phyloP scores from a whole-genome alignment of 2,329 filamentous ascomycete genomes.

The Graphilbum sp. region DNA sequence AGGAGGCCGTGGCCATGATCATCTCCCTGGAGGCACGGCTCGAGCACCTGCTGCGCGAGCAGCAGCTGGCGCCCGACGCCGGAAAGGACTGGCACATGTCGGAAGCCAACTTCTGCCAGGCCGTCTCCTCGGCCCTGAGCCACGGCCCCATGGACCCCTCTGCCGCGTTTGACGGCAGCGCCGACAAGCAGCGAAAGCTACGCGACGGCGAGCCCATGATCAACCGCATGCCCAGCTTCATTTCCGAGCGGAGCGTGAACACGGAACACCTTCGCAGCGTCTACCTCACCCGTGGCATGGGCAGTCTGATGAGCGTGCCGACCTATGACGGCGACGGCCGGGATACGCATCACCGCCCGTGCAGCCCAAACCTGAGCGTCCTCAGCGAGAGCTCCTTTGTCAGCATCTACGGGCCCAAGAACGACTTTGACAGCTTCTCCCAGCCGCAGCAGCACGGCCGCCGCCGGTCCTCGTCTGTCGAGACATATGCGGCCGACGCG shows the following conservation, averaged over 20 bases:
- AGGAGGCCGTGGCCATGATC: slow-evolving; percentile 56
- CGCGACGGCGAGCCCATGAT: slow-evolving; percentile 22
- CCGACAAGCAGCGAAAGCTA: slow-evolving; percentile 11
- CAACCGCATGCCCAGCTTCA: slow-evolving; percentile 45
- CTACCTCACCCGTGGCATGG: slow-evolving; percentile 30
- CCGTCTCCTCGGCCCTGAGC: slow-evolving; percentile 9
- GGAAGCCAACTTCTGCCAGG: slow-evolving; percentile 11
- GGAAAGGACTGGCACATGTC: slow-evolving; percentile 31
- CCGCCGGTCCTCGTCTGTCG: neutral
- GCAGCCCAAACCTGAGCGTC: slow-evolving; percentile 45
- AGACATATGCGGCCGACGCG: neutral
- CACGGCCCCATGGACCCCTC: neutral
- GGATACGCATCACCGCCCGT: slow-evolving; percentile 23
- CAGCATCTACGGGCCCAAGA: slow-evolving; percentile 42
- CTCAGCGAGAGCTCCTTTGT: slow-evolving; percentile 52
- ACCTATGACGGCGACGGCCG: slow-evolving; percentile 14
- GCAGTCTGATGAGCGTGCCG: slow-evolving; percentile 32
- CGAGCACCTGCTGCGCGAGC: slow-evolving; percentile 33
- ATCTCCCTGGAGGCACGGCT: slow-evolving; percentile 45
- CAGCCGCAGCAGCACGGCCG: neutral
- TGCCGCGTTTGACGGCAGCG: slow-evolving; percentile 2
- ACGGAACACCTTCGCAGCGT: slow-evolving; percentile 46
- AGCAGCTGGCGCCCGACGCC: neutral
- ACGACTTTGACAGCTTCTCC: slow-evolving; percentile 11
- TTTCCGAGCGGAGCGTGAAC: slow-evolving; percentile 41